Evolutionary conservation across 2,329 filamentous ascomycete species (phyloP), one percentile per base, ranked within the genome.

Genomic region (Cladosporium phlei): DNA sequence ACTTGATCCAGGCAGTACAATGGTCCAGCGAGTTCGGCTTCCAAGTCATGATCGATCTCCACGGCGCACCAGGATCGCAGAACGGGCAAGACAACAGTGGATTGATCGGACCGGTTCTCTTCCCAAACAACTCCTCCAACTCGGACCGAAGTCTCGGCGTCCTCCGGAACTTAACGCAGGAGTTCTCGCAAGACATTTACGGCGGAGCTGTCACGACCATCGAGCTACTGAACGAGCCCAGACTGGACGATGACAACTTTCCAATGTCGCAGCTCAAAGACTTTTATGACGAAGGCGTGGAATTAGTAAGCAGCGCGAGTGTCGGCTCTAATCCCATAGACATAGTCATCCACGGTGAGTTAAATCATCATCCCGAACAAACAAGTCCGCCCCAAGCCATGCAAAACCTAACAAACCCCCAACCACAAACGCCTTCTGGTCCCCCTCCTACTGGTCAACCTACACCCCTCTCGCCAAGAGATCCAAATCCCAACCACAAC

Each of bases 31-130:
- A 58, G 25, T 7, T 56, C 5, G 57, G 49, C 16, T 46, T 60
- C 12, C 51, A 45, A 9, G 56, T 59, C 46, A 43, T 79, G 56
- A 74, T 82, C 37, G 78, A 82, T 54, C 67, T 80, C 5, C 78
- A 82, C 57, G 77, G 75, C 25, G 74, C 73, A 3, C 77, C 43
- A 66, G 72, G 72, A 30, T 75, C 70, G 2, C 78, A 81, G 55
- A 81, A 82, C 51, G 79, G 79, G 8, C 82, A 77, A 57, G 79
- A 83, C 60, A 82, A 83, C 61, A 79, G 74, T 30, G 80, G 80
- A 9, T 42, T 56, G 17, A 47, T 54, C 27, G 57, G 49, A 5
- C 40, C 47, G 9, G 49, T 52, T n/a, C 33, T 27, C 9, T 59
- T 55, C 34, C 30, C 49, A 9, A 40, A 24, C 14, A 60, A 58